Evolutionary conservation across 2,329 filamentous ascomycete species (phyloP).

Genomic region (Aschersonia sp.): DNA sequence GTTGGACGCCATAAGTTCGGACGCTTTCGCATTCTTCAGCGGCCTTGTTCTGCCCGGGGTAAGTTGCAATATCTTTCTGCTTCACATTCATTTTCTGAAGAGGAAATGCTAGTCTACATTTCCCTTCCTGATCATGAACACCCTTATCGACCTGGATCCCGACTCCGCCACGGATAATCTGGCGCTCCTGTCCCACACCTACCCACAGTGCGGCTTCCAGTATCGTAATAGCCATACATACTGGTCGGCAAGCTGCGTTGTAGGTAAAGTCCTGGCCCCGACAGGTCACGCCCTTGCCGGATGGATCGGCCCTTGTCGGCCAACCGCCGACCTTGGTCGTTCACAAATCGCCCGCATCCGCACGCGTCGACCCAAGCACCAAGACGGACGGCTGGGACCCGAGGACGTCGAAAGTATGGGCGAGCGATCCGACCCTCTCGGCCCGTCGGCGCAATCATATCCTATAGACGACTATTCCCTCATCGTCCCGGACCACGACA

Average conservation of each 20-base stretch:
- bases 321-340: conserved; percentile 49
- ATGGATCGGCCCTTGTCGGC: conserved; percentile 60
- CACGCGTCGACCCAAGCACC: conserved; percentile 40
- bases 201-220: conserved; percentile 59
- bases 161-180: conserved; percentile 51
- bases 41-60: conserved; percentile 58
- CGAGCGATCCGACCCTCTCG: conserved; percentile 53
- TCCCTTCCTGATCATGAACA: conserved; percentile 66
- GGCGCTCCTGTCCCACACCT: conserved; percentile 51
- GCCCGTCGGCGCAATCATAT: conserved; percentile 45
- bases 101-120: conserved; percentile 33
- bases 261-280: conserved; percentile 61
- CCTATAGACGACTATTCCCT: conserved; percentile 55
- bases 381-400: conserved; percentile 26
- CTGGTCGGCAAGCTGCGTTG: conserved; percentile 58
- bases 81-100: not conserved
- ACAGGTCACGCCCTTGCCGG: conserved; percentile 58
- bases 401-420: conserved; percentile 52
- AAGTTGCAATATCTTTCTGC: conserved; percentile 15
- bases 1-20: conserved; percentile 48
- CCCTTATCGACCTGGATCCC: conserved; percentile 59
- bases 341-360: conserved; percentile 59
- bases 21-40: conserved; percentile 65
- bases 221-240: conserved; percentile 62
- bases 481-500: conserved; percentile 38